A percentile compares a stretch with the other conserved stretches of the same genome.
phyloP scores from a whole-genome alignment of 1,284 basidiomycete genomes.

The Volvariella volvacea region DNA sequence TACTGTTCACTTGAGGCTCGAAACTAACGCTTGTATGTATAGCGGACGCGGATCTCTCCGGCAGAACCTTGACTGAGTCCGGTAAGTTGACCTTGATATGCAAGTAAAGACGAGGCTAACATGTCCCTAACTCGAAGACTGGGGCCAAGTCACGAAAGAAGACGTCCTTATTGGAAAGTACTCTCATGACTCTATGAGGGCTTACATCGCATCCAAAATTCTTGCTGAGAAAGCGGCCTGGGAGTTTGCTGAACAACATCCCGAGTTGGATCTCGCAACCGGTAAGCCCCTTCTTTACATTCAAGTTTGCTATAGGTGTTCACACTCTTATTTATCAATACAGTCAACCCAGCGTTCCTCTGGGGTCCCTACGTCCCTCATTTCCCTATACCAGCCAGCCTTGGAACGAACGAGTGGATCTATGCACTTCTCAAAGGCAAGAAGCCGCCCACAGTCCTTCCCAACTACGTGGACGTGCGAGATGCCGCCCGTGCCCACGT shows the following conservation, averaged over 20 bases:
- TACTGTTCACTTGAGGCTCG: too few species aligned
- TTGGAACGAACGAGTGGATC: constrained; percentile 10
- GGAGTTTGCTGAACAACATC: constrained; percentile 17
- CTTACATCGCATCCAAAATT: constrained; percentile 18
- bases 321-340: background rate
- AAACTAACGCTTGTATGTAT: too few species aligned
- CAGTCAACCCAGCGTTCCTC: constrained; percentile 17
- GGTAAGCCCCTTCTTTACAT: constrained; percentile 12
- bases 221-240: constrained; percentile 18
- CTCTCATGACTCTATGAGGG: constrained; percentile 8
- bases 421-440: background rate
- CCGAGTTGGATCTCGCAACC: constrained; percentile 14
- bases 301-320: background rate
- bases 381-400: constrained; percentile 11
- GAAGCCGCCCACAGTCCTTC: constrained; percentile 3
- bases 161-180: constrained; percentile 10
- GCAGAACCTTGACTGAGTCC: background rate
- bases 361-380: constrained; percentile 15
- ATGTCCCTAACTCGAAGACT: constrained; percentile 4
- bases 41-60: too few species aligned
- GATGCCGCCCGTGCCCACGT: constrained; percentile 24
- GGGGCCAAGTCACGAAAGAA: constrained; percentile 14
- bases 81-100: background rate
- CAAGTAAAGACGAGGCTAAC: background rate
- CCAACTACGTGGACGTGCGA: constrained; percentile 17